A percentile compares a stretch with the other conserved stretches of the same genome.
phyloP scores from a whole-genome alignment of 805 yeast species.

The Priceomyces melissophilus region DNA sequence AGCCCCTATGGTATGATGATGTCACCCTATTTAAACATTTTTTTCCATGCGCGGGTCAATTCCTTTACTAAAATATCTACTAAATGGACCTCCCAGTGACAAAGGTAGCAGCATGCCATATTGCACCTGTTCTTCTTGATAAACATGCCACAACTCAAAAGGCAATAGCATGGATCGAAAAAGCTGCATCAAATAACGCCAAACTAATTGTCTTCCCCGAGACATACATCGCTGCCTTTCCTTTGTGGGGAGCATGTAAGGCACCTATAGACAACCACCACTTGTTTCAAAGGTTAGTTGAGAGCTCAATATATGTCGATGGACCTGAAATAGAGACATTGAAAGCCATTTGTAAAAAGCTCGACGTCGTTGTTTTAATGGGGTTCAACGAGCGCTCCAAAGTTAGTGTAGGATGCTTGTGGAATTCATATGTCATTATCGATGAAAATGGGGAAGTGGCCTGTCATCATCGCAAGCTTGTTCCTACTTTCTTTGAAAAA shows the following conservation, averaged over 20 bases:
- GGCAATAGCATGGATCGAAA: conserved; percentile 11
- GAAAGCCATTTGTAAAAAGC: conserved; percentile 10
- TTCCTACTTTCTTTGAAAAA: conserved; percentile 45
- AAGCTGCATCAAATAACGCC: conserved; percentile 17
- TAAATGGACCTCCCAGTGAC: conserved; percentile 12
- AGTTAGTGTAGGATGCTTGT: conserved; percentile 19
- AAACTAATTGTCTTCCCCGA: conserved; percentile 17
- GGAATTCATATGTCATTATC: conserved; percentile 16
- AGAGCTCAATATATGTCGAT: conserved; percentile 18
- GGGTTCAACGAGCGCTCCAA: conserved; percentile 19
- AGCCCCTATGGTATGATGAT: too few relatives aligned
- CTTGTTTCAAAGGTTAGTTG: conserved; percentile 13
- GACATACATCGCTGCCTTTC: conserved; percentile 17
- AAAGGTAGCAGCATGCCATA: conserved; percentile 20
- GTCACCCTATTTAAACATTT: too few relatives aligned
- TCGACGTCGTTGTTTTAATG: conserved; percentile 14
- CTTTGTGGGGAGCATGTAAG: conserved; percentile 17
- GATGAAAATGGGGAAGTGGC: conserved; percentile 25
- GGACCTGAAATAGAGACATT: conserved; percentile 17
- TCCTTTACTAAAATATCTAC: too few relatives aligned
- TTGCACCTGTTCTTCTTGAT: conserved; percentile 16
- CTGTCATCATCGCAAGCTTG: conserved; percentile 43
- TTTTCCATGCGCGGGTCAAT: too few relatives aligned
- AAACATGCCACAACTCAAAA: conserved; percentile 16
- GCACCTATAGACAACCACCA: conserved; percentile 22